Evolutionary conservation across 768 basidiomycete genomes (phyloP).

Genomic region (Psilocybe subaeruginosa): DNA sequence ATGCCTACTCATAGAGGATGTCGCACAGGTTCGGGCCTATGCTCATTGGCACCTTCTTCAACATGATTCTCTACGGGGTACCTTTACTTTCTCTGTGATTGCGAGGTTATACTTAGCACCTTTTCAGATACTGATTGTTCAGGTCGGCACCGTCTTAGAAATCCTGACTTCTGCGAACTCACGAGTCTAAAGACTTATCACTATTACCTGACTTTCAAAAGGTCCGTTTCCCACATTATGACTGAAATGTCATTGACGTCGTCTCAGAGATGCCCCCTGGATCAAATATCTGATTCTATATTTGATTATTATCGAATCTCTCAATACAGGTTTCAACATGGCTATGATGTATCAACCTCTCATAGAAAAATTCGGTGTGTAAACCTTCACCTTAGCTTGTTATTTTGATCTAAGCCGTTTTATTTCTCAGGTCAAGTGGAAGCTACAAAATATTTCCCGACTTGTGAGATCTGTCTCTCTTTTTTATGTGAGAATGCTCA

Average conservation of each 20-base stretch:
- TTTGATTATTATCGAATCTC: slow-evolving; percentile 43
- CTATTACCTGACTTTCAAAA: slow-evolving; percentile 43
- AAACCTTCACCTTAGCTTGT: not conserved
- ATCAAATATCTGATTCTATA: slow-evolving; percentile 46
- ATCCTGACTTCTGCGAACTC: not conserved
- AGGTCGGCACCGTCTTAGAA: slow-evolving; percentile 26
- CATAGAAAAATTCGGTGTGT: slow-evolving; percentile 41
- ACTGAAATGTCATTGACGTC: not conserved
- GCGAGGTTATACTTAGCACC: not conserved
- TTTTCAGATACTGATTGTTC: slow-evolving; percentile 25
- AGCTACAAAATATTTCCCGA: slow-evolving; percentile 38
- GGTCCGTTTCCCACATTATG: slow-evolving; percentile 25
- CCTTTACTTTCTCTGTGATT: slow-evolving; percentile 9
- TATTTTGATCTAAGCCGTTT: not conserved
- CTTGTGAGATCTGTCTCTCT: slow-evolving; percentile 22
- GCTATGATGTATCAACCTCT: slow-evolving; percentile 51
- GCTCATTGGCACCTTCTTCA: slow-evolving; percentile 43
- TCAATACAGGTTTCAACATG: slow-evolving; percentile 47
- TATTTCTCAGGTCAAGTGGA: slow-evolving; percentile 29
- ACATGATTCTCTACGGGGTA: slow-evolving; percentile 52
- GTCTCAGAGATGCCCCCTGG: slow-evolving; percentile 43
- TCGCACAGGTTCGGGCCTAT: slow-evolving; percentile 44
- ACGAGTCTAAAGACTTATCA: slow-evolving; percentile 29
- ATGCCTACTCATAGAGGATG: not conserved
- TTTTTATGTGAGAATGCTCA: not conserved